Conservation (phyloP, 345 rosid species). For the Acer saccharum region DNA sequence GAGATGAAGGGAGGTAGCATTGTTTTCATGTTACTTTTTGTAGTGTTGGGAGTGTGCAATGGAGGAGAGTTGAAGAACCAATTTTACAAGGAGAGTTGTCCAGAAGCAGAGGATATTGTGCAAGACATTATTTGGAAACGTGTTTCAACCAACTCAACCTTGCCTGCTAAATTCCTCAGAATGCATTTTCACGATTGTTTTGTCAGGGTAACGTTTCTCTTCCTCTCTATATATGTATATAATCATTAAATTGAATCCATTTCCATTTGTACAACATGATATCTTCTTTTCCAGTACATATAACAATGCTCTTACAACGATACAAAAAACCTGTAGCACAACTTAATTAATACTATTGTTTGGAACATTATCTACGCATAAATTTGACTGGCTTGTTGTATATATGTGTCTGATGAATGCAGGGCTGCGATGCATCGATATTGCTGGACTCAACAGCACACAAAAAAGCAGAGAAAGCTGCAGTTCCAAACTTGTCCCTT, state of each 20-base stretch:
- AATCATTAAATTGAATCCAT: no score
- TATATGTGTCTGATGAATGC: background rate
- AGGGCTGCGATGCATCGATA: constrained; percentile 49
- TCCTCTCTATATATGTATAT: no score
- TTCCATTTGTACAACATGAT: no score
- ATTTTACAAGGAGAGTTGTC: constrained; percentile 43
- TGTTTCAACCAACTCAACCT: constrained; percentile 34
- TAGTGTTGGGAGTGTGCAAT: constrained; percentile 17
- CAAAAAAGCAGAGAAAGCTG: constrained; percentile 38
- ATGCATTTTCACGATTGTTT: constrained; percentile 63
- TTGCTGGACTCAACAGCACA: constrained; percentile 32
- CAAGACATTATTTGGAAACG: constrained; percentile 25
- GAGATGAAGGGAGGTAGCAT: background rate
- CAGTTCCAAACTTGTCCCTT: constrained; percentile 34
- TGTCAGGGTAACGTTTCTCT: constrained; percentile 35
- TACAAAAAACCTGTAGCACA: no score
- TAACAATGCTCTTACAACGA: no score
- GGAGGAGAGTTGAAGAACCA: constrained; percentile 25
- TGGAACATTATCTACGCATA: no score
- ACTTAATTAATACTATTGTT: no score
- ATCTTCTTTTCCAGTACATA: no score
- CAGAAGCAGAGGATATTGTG: constrained; percentile 36
- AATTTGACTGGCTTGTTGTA: no score
- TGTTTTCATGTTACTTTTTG: background rate
- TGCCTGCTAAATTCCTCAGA: constrained; percentile 45